These are phyloP conservation scores for Fusarium lyarnte DNA, from an alignment of 2,329 filamentous ascomycete genomes.

Conservation along the genomic window DNA sequence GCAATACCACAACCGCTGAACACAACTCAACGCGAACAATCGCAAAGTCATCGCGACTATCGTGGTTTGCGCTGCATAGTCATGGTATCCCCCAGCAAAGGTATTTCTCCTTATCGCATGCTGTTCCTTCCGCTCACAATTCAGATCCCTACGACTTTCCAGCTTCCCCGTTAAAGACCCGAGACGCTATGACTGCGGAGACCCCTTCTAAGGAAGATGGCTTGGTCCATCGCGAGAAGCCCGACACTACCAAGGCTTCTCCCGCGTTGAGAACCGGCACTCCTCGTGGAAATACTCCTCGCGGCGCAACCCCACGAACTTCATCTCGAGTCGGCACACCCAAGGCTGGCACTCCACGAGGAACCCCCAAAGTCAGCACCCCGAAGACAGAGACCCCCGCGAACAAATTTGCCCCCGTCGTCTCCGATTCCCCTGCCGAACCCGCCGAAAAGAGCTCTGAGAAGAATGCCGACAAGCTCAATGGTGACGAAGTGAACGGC, in stretches of 20 bases:
- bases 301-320: conserved; percentile 11
- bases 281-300: conserved; percentile 14
- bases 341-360: conserved; percentile 11
- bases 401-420: not conserved
- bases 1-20: conserved; percentile 28
- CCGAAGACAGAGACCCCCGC: conserved; percentile 21
- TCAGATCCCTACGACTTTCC: conserved; percentile 42
- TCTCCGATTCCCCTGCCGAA: not conserved
- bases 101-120: not conserved
- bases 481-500: conserved; percentile 1
- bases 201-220: conserved; percentile 29
- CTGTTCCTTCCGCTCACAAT: conserved; percentile 1
- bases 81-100: conserved; percentile 26
- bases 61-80: not conserved
- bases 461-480: not conserved
- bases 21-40: not conserved
- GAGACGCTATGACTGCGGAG: conserved; percentile 13
- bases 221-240: conserved; percentile 25
- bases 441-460: not conserved
- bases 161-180: conserved; percentile 24
- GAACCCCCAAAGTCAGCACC: conserved; percentile 13
- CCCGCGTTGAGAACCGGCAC: conserved; percentile 16
- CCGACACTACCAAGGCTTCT: conserved; percentile 15
- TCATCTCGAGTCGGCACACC: not conserved
- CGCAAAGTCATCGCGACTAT: conserved; percentile 18